Evolutionary conservation across 768 basidiomycete genomes (phyloP), one percentile per base, ranked within the genome.

Genomic region (Glaciozyma antarctica): DNA sequence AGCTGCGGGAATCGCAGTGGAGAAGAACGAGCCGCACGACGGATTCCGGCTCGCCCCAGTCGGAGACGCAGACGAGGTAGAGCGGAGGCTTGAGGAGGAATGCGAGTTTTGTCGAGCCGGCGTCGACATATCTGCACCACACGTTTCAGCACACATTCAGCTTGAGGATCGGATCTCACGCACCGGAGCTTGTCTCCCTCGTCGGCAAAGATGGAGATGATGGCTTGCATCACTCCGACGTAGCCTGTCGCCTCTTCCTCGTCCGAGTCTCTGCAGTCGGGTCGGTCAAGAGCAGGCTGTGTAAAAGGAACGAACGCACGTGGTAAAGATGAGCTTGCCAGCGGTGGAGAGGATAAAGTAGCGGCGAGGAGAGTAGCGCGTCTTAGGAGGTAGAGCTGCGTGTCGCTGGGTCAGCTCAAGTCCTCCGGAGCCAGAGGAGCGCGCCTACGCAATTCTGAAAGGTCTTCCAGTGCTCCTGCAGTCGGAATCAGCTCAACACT

Each of bases 41-140:
- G 66, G 88, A 89, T 77, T 97, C 95, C 0, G 95, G 94, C 77
- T 98, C 95, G 17, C 88, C 88, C 89, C 90, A 94, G 16, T 87
- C 85, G 26, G 90, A 92, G 17, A 85, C 86, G 68, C 88, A 93
- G 34, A 86, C 90, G 73, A 93, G 89, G 77, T 97, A 98, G 24
- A 99, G 77, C 5, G 95, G 95, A 9, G 88, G 75, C 38, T 91
- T 84, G 57, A 93, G 81, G 10, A 93, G 77, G 75, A 99, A 94
- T 0, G 87, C 86, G 63, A 99, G 94, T 58, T 85, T 82, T 8
- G 85, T 83, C n/a, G 79, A 78, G 34, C 90, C 91, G 58, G 88
- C 85, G 71, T 88, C 88, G 68, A 97, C 88, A 64, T 83, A 90
- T 38, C 90, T 78, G 64, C 1, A 7, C 24, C 49, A 45, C 8